These are phyloP conservation scores for Microthlaspi erraticum DNA, from an alignment of 345 rosid genomes.

Conservation along the genomic window DNA sequence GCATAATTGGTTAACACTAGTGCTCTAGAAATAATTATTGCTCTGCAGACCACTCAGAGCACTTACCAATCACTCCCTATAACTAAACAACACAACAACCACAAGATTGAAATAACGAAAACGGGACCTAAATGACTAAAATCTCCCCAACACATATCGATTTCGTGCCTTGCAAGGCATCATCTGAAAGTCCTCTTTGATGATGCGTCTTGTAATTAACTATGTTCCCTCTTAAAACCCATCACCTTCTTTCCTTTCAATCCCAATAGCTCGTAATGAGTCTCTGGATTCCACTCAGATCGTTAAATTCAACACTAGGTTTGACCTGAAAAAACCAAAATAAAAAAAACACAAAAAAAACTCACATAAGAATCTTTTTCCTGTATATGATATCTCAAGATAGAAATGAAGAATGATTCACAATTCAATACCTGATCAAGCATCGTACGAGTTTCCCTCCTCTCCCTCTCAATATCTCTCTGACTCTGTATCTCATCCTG, in stretches of 20 bases:
- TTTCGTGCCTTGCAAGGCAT: background rate
- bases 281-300: background rate
- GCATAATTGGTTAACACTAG: too few species aligned
- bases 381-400: too few species aligned
- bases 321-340: background rate
- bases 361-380: background rate
- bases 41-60: too few species aligned
- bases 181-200: too few species aligned
- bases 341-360: background rate
- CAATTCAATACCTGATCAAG: background rate
- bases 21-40: too few species aligned
- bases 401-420: background rate
- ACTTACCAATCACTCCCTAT: too few species aligned
- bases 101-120: too few species aligned
- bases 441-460: background rate
- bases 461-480: background rate
- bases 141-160: background rate
- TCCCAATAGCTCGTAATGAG: background rate
- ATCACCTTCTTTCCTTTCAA: background rate
- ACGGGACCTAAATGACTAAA: too few species aligned
- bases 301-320: background rate
- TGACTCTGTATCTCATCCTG: background rate
- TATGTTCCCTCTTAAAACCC: background rate
- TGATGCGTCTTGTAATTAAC: background rate
- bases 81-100: too few species aligned